Percentiles rank a stretch among this genome's conserved stretches.
These are phyloP conservation scores for Suillus americanus DNA, from an alignment of 768 basidiomycete genomes.

Conservation along the genomic window DNA sequence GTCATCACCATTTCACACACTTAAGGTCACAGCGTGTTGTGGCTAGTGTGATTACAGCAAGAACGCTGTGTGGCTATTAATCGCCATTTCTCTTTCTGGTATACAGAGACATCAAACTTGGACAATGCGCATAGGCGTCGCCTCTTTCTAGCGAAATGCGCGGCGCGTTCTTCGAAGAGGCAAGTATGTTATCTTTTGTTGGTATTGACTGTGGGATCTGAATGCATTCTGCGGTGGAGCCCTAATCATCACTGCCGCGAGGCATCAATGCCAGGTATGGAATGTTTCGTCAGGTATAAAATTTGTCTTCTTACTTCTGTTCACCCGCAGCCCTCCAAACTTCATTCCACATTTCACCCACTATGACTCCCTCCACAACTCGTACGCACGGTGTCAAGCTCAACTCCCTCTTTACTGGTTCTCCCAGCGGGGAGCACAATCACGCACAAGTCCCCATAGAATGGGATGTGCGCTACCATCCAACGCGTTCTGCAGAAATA, in stretches of 20 bases:
- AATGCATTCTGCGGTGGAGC: not conserved
- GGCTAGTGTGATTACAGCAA: constrained; percentile 12
- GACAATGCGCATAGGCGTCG: not conserved
- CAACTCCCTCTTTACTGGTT: constrained; percentile 17
- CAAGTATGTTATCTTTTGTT: constrained; percentile 9
- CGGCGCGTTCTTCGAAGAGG: constrained; percentile 15
- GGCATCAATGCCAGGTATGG: not conserved
- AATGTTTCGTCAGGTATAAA: constrained; percentile 17
- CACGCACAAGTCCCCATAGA: constrained; percentile 27
- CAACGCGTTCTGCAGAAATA: constrained; percentile 25
- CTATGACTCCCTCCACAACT: constrained; percentile 8
- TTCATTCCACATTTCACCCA: constrained; percentile 7
- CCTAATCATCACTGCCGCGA: not conserved
- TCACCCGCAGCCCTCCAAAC: not conserved
- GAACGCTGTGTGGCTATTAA: not conserved
- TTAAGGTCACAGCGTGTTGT: constrained; percentile 4
- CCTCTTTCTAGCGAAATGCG: not conserved
- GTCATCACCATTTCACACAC: constrained; percentile 3
- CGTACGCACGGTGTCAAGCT: constrained; percentile 15
- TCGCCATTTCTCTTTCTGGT: constrained; percentile 9
- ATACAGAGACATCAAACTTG: not conserved
- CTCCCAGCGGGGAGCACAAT: constrained; percentile 13
- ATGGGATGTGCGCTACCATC: constrained; percentile 54
- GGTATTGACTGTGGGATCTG: constrained; percentile 11
- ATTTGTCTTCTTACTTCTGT: too few species aligned